Percentiles rank a stretch among this genome's conserved stretches.
These are phyloP conservation scores for Lactarius hatsudake DNA, from an alignment of 768 basidiomycete species.

Conservation along the genomic window DNA sequence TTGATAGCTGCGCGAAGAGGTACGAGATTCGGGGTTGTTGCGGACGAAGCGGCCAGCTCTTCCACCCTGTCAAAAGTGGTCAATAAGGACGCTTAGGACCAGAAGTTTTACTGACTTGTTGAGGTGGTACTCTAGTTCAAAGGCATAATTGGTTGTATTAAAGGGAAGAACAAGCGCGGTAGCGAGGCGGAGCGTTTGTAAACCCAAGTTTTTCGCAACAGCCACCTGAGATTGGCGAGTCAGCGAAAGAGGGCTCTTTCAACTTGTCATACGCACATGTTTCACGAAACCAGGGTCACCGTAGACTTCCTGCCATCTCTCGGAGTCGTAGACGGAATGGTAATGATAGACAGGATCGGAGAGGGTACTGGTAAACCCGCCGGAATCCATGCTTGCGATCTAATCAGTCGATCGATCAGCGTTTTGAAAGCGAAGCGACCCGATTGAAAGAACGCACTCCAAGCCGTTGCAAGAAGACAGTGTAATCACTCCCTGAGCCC, in stretches of 20 bases:
- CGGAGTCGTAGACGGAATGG: constrained; percentile 56
- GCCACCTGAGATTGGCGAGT: constrained; percentile 40
- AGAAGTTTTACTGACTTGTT: constrained; percentile 40
- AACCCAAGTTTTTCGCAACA: constrained; percentile 55
- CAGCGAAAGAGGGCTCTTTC: neutral
- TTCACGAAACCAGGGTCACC: constrained; percentile 61
- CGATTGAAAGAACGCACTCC: constrained; percentile 47
- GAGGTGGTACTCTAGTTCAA: constrained; percentile 53
- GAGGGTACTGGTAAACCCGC: constrained; percentile 37
- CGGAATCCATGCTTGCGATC: constrained; percentile 38
- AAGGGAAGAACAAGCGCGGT: constrained; percentile 57
- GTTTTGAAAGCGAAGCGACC: constrained; percentile 32
- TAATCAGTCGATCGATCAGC: constrained; percentile 27
- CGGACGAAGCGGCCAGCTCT: constrained; percentile 26
- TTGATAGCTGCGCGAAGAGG: constrained; percentile 28
- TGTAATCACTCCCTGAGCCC: constrained; percentile 90
- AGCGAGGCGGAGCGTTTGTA: constrained; percentile 52
- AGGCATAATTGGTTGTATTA: constrained; percentile 66
- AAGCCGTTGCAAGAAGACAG: constrained; percentile 82
- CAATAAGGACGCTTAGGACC: neutral
- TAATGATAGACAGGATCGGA: constrained; percentile 59
- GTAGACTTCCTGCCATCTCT: constrained; percentile 58
- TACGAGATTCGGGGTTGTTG: constrained; percentile 8
- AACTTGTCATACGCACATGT: constrained; percentile 43
- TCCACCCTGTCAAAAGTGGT: constrained; percentile 45